Conservation (phyloP, 2,329 filamentous ascomycete species). For the Penicillium vulpinum region DNA sequence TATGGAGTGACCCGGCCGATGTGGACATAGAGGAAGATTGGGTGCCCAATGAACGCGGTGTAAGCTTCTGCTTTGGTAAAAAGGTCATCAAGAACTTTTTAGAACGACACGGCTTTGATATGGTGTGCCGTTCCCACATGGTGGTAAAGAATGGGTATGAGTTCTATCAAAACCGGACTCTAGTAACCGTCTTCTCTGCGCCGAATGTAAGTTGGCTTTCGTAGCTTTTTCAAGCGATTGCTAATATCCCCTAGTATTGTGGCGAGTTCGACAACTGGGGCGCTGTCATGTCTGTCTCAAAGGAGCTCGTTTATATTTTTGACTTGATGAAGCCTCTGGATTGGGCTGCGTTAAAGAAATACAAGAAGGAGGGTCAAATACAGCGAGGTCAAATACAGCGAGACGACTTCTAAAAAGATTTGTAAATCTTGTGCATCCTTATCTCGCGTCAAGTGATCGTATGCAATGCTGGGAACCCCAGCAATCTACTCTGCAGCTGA, state of each 20-base stretch:
- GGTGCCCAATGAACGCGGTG: constrained; percentile 95
- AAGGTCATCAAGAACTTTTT: constrained; percentile 97
- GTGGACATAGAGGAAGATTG: constrained; percentile 88
- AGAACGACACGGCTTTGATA: constrained; percentile 90
- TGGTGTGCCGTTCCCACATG: constrained; percentile 98
- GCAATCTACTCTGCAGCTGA: no score
- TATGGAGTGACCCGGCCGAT: constrained; percentile 93
- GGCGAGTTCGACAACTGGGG: constrained; percentile 99
- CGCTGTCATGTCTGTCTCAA: constrained; percentile 95
- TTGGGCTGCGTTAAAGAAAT: constrained; percentile 91
- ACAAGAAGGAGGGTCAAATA: constrained; percentile 97
- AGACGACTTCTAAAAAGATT: constrained; percentile 97
- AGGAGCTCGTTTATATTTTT: constrained; percentile 91
- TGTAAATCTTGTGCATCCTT: constrained; percentile 55
- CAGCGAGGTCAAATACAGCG: constrained; percentile 90
- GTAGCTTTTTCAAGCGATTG: not conserved
- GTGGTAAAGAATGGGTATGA: constrained; percentile 99
- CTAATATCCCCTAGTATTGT: constrained; percentile 67
- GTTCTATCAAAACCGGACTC: constrained; percentile 91
- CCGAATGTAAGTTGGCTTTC: constrained; percentile 72
- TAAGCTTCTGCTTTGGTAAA: constrained; percentile 98
- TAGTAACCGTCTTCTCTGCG: constrained; percentile 96
- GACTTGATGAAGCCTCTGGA: constrained; percentile 95
- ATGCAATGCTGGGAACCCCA: no score
- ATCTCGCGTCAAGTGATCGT: no score